phyloP scores from a whole-genome alignment of 106 monocot genomes.

The Narthecium ossifragum region DNA sequence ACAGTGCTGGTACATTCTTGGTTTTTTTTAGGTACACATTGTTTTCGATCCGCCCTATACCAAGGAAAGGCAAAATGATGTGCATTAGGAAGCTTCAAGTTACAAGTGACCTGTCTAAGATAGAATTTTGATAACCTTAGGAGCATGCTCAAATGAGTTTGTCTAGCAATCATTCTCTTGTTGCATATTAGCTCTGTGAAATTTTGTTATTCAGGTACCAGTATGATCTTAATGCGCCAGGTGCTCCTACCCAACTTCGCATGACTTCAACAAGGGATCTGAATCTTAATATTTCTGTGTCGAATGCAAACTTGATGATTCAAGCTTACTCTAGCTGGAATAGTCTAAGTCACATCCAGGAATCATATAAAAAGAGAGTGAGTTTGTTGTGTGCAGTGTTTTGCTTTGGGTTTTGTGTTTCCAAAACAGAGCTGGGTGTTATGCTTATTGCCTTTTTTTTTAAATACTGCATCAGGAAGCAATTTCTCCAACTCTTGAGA shows the following conservation, averaged over 20 bases:
- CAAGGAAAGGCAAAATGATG: too few relatives aligned
- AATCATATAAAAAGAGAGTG: conserved; percentile 46
- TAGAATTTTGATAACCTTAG: too few relatives aligned
- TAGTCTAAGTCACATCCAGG: conserved; percentile 52
- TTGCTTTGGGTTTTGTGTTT: not conserved
- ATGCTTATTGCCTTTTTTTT: not conserved
- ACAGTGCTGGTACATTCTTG: not conserved
- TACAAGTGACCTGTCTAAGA: too few relatives aligned
- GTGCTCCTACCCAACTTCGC: conserved; percentile 62
- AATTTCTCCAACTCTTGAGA: conserved; percentile 31
- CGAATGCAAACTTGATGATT: conserved; percentile 77
- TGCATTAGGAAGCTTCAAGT: too few relatives aligned
- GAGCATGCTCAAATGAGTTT: too few relatives aligned
- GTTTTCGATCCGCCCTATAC: not conserved
- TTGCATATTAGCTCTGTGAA: not conserved
- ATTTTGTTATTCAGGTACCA: conserved; percentile 59
- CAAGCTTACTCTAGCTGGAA: conserved; percentile 98
- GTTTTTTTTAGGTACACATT: too few relatives aligned
- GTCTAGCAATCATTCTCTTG: not conserved
- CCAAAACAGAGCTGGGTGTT: too few relatives aligned
- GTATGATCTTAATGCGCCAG: conserved; percentile 68
- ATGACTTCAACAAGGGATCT: conserved; percentile 71
- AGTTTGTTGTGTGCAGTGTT: conserved; percentile 7
- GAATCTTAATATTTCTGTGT: conserved; percentile 77
- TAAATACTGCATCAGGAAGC: conserved; percentile 37